phyloP scores from a whole-genome alignment of 148 eudicot species.

The Silene uniflora region DNA sequence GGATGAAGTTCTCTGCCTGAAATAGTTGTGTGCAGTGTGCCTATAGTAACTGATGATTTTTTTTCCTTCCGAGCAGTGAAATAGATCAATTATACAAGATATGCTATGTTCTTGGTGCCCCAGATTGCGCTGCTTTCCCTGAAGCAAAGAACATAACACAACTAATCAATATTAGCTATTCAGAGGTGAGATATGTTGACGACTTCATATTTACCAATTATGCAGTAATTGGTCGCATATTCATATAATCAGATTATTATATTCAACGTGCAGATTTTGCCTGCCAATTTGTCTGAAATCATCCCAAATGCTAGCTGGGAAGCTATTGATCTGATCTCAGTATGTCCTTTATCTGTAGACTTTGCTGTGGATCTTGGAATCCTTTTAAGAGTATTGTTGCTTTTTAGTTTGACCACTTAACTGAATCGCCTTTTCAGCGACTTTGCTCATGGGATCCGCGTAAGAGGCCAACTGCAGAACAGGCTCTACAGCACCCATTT shows the following conservation, averaged over 20 bases:
- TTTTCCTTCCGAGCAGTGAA: conserved; percentile 58
- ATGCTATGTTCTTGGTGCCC: conserved; percentile 84
- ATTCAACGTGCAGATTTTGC: conserved; percentile 41
- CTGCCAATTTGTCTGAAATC: conserved; percentile 60
- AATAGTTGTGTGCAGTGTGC: background rate
- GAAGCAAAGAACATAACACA: conserved; percentile 53
- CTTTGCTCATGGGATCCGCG: conserved; percentile 90
- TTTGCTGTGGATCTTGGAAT: background rate
- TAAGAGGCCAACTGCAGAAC: conserved; percentile 87
- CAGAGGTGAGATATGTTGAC: conserved; percentile 46
- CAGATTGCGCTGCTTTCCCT: conserved; percentile 65
- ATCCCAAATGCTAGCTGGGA: conserved; percentile 79
- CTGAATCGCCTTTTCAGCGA: conserved; percentile 37
- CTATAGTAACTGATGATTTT: conserved; percentile 11
- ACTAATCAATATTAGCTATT: conserved; percentile 49
- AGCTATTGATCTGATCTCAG: conserved; percentile 84
- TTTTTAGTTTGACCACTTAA: conserved; percentile 5
- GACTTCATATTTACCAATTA: background rate
- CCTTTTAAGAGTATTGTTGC: background rate
- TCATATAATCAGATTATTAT: background rate
- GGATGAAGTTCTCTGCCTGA: background rate
- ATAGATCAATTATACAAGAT: conserved; percentile 85
- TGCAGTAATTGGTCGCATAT: conserved; percentile 14
- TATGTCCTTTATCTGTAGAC: conserved; percentile 29
- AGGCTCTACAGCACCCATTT: conserved; percentile 76